phyloP scores from a whole-genome alignment of 768 basidiomycete species.

The Myochromella boudieri region DNA sequence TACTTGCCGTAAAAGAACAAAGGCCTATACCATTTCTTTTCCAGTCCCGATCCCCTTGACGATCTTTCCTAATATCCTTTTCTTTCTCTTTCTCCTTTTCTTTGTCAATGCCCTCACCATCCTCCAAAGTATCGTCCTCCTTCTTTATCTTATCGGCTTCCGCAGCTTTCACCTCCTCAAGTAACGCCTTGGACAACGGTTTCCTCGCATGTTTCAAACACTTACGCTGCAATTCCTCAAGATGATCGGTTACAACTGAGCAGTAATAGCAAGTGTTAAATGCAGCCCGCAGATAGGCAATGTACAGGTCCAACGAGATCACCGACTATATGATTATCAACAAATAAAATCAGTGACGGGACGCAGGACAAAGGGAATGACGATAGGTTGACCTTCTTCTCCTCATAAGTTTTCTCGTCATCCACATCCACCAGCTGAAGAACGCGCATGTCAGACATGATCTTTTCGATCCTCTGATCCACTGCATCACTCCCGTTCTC shows the following conservation, averaged over 20 bases:
- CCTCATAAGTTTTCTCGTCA: slow-evolving; percentile 66
- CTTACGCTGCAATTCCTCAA: slow-evolving; percentile 94
- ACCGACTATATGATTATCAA: slow-evolving; percentile 49
- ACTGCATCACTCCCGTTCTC: slow-evolving; percentile 78
- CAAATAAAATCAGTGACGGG: slow-evolving; percentile 14
- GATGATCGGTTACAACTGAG: slow-evolving; percentile 86
- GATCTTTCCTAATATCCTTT: slow-evolving; percentile 28
- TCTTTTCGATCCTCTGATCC: slow-evolving; percentile 76
- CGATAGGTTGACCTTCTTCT: slow-evolving; percentile 58
- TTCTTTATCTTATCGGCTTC: slow-evolving; percentile 54
- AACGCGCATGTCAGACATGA: slow-evolving; percentile 68
- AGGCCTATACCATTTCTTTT: slow-evolving; percentile 63
- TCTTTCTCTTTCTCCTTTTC: slow-evolving; percentile 37
- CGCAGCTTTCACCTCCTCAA: slow-evolving; percentile 60
- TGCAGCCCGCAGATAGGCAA: slow-evolving; percentile 90
- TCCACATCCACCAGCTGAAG: slow-evolving; percentile 57
- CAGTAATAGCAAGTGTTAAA: slow-evolving; percentile 99
- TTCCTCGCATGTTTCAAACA: slow-evolving; percentile 91
- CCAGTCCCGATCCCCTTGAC: slow-evolving; percentile 37
- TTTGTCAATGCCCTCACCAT: slow-evolving; percentile 32
- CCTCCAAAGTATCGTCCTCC: slow-evolving; percentile 43
- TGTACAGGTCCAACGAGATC: slow-evolving; percentile 86
- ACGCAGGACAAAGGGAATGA: slow-evolving; percentile 8
- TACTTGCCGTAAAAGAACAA: not conserved
- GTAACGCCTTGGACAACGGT: slow-evolving; percentile 58